Percentiles rank a stretch among this genome's conserved stretches.
Evolutionary conservation across 2,329 filamentous ascomycete genomes (phyloP).

Genomic region (Dactylonectria estremocensis): DNA sequence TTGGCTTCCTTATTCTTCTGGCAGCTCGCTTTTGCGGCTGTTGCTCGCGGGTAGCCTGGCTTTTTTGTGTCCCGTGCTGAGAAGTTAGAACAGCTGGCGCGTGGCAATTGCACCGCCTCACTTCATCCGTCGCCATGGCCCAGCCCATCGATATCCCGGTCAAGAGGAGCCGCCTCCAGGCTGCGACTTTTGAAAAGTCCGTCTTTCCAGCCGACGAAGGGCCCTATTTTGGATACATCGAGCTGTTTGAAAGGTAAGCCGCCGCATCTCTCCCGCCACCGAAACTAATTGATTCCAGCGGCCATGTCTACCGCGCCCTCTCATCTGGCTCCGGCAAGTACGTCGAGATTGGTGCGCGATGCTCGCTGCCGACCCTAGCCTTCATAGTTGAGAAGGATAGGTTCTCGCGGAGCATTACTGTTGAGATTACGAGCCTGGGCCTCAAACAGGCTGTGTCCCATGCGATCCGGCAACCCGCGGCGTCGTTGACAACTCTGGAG

Average conservation of each 20-base stretch:
- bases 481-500: constrained; percentile 25
- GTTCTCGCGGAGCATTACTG: constrained; percentile 34
- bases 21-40: constrained; percentile 16
- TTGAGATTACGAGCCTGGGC: constrained; percentile 53
- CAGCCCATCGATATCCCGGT: constrained; percentile 46
- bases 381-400: constrained; percentile 50
- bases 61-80: not conserved
- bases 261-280: not conserved
- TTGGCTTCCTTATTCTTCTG: constrained; percentile 24
- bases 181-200: constrained; percentile 11
- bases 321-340: constrained; percentile 49
- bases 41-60: constrained; percentile 11
- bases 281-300: constrained; percentile 39
- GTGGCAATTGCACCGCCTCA: not conserved
- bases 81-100: not conserved
- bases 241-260: constrained; percentile 47
- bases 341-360: constrained; percentile 38
- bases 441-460: constrained; percentile 57
- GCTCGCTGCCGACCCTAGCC: constrained; percentile 39
- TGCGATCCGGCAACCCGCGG: constrained; percentile 47
- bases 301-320: constrained; percentile 44
- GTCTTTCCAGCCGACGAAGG: constrained; percentile 42
- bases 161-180: constrained; percentile 28
- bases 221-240: constrained; percentile 45
- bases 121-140: constrained; percentile 37